Percentiles rank a stretch among this genome's conserved stretches.
These are phyloP conservation scores for Mucor lusitanicus DNA, from an alignment of 371 early-diverging fungal genomes.

Conservation along the genomic window DNA sequence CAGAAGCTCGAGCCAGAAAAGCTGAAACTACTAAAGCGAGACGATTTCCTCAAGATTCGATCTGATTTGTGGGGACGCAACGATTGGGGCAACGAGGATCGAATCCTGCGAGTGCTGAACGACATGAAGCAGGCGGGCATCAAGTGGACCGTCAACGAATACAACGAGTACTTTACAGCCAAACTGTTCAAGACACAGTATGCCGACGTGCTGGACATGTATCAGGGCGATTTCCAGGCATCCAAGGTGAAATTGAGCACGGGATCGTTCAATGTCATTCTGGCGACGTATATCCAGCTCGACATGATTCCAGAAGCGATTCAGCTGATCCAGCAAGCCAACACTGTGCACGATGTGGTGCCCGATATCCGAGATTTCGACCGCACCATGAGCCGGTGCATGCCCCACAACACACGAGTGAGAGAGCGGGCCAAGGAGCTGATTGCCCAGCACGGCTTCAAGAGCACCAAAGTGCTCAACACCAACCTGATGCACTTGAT, in stretches of 20 bases:
- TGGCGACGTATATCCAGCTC: slow-evolving; percentile 43
- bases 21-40: slow-evolving; percentile 11
- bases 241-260: slow-evolving; percentile 17
- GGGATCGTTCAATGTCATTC: slow-evolving; percentile 42
- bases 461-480: slow-evolving; percentile 26
- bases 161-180: slow-evolving; percentile 47
- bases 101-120: slow-evolving; percentile 32
- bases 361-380: slow-evolving; percentile 43
- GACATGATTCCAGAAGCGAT: slow-evolving; percentile 33
- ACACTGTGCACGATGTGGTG: slow-evolving; percentile 10
- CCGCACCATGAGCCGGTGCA: slow-evolving; percentile 41
- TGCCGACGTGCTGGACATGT: slow-evolving; percentile 35
- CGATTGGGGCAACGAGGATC: slow-evolving; percentile 42
- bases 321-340: slow-evolving; percentile 30
- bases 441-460: slow-evolving; percentile 26
- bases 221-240: slow-evolving; percentile 9
- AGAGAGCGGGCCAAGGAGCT: slow-evolving; percentile 27
- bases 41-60: slow-evolving; percentile 38
- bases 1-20: not conserved
- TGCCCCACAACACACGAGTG: slow-evolving; percentile 28
- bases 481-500: slow-evolving; percentile 37
- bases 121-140: slow-evolving; percentile 40
- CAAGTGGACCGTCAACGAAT: slow-evolving; percentile 37
- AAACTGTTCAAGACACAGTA: slow-evolving; percentile 40
- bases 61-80: slow-evolving; percentile 29